phyloP scores from a whole-genome alignment of 2,329 filamentous ascomycete species.

The Pseudopyricularia javanii region DNA sequence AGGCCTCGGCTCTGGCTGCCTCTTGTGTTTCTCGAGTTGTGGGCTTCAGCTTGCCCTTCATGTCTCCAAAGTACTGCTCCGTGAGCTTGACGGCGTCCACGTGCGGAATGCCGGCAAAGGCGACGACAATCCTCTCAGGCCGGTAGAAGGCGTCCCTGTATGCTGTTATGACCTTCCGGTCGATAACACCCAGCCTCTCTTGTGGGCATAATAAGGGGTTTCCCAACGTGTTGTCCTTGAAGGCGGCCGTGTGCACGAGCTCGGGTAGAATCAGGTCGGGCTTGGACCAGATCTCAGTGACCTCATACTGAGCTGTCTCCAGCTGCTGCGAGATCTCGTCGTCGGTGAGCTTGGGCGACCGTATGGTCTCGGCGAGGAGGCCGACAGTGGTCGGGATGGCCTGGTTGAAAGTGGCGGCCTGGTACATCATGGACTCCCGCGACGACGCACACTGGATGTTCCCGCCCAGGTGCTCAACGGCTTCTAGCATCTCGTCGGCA shows the following conservation, averaged over 20 bases:
- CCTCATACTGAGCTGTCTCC: slow-evolving; percentile 87
- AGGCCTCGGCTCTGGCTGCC: not conserved
- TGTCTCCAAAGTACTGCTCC: slow-evolving; percentile 83
- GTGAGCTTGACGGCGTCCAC: slow-evolving; percentile 65
- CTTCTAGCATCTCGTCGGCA: slow-evolving; percentile 76
- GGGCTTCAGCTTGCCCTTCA: slow-evolving; percentile 44
- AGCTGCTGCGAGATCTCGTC: slow-evolving; percentile 80
- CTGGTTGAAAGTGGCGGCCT: slow-evolving; percentile 93
- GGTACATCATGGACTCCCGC: slow-evolving; percentile 95
- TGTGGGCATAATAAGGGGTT: slow-evolving; percentile 86
- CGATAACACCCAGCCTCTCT: slow-evolving; percentile 66
- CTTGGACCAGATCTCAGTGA: slow-evolving; percentile 95
- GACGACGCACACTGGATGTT: slow-evolving; percentile 97
- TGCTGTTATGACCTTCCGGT: slow-evolving; percentile 57
- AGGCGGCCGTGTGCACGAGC: slow-evolving; percentile 88
- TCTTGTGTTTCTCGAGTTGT: not conserved
- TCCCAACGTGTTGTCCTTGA: slow-evolving; percentile 89
- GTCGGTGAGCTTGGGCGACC: slow-evolving; percentile 71
- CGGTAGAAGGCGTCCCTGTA: slow-evolving; percentile 78
- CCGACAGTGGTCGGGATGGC: slow-evolving; percentile 73
- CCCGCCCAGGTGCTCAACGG: slow-evolving; percentile 77
- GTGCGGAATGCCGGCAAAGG: slow-evolving; percentile 87
- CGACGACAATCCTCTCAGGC: slow-evolving; percentile 85
- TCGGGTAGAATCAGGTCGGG: slow-evolving; percentile 93
- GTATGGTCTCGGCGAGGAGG: slow-evolving; percentile 86